Evolutionary conservation across 2,329 filamentous ascomycete genomes (phyloP), one percentile per base, ranked within the genome.

Genomic region (Podosphaera fusca): DNA sequence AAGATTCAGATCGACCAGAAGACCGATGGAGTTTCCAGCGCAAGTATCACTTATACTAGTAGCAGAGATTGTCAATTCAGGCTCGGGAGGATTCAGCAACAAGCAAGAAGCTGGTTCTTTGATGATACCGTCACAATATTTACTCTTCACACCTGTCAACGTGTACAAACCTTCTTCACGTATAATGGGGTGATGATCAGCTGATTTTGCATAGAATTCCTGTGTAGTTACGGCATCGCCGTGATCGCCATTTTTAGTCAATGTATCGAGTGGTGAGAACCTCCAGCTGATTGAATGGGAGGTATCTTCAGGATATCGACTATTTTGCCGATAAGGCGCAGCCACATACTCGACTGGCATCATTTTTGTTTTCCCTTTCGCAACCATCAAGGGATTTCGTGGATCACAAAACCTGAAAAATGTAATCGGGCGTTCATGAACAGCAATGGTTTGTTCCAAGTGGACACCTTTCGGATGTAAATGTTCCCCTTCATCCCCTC

Each of bases 1-100:
- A 45, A 98, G 75, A 67, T 96, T 88, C 55, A 98, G 72, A 65
- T 92, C 85, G 47, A 98, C 86, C 9, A 84, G 79, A 57, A 98
- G 76, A 46, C 92, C 92, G 60, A 98, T 86, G 0, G 92, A 87
- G 65, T 88, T 95, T 53, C 89, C 88, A 40, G 89, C 90, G 68
- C 92, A 98, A 67, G 94, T 94, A 69, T 98, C 92, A 56, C 87
- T 85, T 49, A 98, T 88, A 60, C 88, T 83, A 63, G 94, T 85
- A 5, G 81, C 76, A 36, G 77, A 77, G 55, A 98, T 73, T 3
- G 79, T 74, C 58, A 98, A 69, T 57, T 83, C 80, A 8, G 92
- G 92, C 69, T 95, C 83, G 0, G 92, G 82, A 4, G 92, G 92
- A 62, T 96, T 98, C 62, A 94, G 76, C 56, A 98, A 73, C 58